phyloP scores from a whole-genome alignment of 2,329 filamentous ascomycete species.

The Cercospora canescens region DNA sequence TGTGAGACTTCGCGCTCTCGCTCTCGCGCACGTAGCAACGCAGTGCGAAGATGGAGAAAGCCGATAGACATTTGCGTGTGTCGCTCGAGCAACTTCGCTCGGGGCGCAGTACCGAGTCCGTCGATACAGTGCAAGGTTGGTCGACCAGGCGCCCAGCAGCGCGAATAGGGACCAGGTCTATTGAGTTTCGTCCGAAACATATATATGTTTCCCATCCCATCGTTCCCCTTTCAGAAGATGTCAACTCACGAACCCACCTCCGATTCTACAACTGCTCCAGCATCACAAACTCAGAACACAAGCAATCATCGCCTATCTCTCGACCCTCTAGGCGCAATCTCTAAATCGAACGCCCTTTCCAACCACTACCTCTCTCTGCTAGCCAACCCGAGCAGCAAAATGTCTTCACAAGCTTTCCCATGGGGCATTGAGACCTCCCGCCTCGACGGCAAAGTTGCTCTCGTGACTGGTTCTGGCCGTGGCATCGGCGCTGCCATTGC shows the following conservation, averaged over 20 bases:
- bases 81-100: not conserved
- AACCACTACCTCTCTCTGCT: slow-evolving; percentile 23
- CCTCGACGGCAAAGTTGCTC: slow-evolving; percentile 56
- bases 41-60: not conserved
- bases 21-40: not conserved
- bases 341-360: slow-evolving; percentile 26
- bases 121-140: not conserved
- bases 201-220: slow-evolving; percentile 6
- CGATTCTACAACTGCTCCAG: not conserved
- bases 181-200: slow-evolving; percentile 1
- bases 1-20: not conserved
- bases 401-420: slow-evolving; percentile 32
- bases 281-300: not conserved
- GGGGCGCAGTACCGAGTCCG: not conserved
- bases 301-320: slow-evolving; percentile 20
- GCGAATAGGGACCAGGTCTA: not conserved
- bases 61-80: not conserved
- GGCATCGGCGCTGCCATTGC: slow-evolving; percentile 69
- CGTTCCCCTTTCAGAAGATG: slow-evolving; percentile 15
- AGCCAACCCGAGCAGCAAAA: slow-evolving; percentile 31
- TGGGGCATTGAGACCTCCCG: slow-evolving; percentile 47
- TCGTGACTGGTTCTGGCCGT: slow-evolving; percentile 58
- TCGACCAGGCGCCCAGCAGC: not conserved
- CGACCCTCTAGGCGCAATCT: slow-evolving; percentile 29
- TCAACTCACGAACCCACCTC: slow-evolving; percentile 5